Evolutionary conservation across 257 asterid genomes (phyloP), one percentile per base, ranked within the genome.

Genomic region (Dorcoceras hygrometricum): DNA sequence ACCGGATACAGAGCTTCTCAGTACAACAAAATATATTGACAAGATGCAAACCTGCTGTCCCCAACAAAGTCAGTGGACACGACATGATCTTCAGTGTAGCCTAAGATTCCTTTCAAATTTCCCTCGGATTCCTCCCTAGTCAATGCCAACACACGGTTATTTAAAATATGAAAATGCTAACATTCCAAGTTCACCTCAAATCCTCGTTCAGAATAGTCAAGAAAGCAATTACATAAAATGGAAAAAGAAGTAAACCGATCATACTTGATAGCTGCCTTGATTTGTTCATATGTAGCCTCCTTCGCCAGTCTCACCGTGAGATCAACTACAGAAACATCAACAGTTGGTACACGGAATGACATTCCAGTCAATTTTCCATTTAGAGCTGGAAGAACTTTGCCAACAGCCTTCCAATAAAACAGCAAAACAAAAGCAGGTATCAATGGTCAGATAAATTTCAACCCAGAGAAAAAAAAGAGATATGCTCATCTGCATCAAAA

Each of bases 261-360:
- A 71, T 81, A 90, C 97, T 88, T 90, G 68, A 90, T 80, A 65
- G 92, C 97, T 20, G 86, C 87, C 73, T 90, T 90, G 74, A 90
- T 84, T 62, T 90, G 82, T 22, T 90, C 97, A 71, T 90, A 90
- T 2, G 90, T 67, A 19, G 97, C 96, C 48, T 70, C 71, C 77
- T 90, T 88, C 75, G 80, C 91, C 65, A 88, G 77, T 73, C 93
- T 87, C 39, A 84, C 89, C 4, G 97, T 90, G 57, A 90, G 87
- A 71, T 90, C 97, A 58, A 88, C 96, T 57, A 86, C 95, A 0
- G 97, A 90, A 55, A 90, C 97, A 83, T 90, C 95, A 63, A 84
- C 91, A 4, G 97, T 90, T 63, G 96, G 97, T 46, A 88, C 97
- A 36, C 97, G 95, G 91, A 88, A 90, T 24, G 95, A 76, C 97